Evolutionary conservation across 768 basidiomycete species (phyloP).

Genomic region (Amanita pallidorosea): DNA sequence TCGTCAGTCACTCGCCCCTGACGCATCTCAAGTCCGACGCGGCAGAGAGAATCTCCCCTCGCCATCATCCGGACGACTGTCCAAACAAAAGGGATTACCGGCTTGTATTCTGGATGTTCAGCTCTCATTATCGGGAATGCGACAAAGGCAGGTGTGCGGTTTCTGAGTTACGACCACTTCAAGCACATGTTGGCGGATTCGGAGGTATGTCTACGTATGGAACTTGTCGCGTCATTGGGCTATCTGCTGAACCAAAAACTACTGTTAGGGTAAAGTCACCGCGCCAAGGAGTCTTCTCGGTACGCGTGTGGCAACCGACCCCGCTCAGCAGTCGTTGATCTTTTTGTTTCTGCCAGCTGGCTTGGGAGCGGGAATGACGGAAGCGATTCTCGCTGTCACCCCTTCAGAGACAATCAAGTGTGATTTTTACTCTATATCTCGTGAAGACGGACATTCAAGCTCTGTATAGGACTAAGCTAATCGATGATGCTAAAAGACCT

Average conservation of each 20-base stretch:
- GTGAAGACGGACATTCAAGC: background rate
- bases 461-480: slow-evolving; percentile 77
- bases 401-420: slow-evolving; percentile 99
- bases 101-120: slow-evolving; percentile 88
- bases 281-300: slow-evolving; percentile 79
- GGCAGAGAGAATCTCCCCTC: slow-evolving; percentile 53
- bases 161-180: slow-evolving; percentile 90
- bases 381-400: slow-evolving; percentile 91
- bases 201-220: slow-evolving; percentile 68
- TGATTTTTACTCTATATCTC: slow-evolving; percentile 14
- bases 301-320: slow-evolving; percentile 15
- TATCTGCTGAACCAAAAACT: slow-evolving; percentile 1
- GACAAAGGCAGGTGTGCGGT: slow-evolving; percentile 90
- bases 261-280: slow-evolving; percentile 80
- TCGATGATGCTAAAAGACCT: slow-evolving; percentile 84
- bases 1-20: background rate
- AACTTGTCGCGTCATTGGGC: background rate
- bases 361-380: slow-evolving; percentile 81
- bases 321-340: background rate
- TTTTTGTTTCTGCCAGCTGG: slow-evolving; percentile 37
- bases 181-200: slow-evolving; percentile 75
- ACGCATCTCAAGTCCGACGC: background rate
- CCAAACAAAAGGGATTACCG: slow-evolving; percentile 60
- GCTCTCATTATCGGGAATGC: slow-evolving; percentile 90
- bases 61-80: slow-evolving; percentile 69